These are phyloP conservation scores for Grosmannia clavigera DNA, from an alignment of 2,329 filamentous ascomycete genomes.

Conservation along the genomic window DNA sequence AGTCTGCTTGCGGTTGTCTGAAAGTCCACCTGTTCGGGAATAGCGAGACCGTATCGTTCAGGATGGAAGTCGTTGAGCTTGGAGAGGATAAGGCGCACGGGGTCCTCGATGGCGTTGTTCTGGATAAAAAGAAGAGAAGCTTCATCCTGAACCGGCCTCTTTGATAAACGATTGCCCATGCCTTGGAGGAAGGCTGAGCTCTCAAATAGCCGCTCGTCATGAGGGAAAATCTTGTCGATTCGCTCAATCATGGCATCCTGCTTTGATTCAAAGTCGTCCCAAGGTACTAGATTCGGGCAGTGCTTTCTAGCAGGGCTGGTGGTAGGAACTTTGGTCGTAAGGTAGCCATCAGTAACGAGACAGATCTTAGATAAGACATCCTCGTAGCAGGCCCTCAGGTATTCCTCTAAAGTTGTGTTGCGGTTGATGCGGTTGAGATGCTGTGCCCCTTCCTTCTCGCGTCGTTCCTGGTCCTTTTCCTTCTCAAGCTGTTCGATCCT, in stretches of 20 bases:
- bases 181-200: constrained; percentile 13
- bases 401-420: constrained; percentile 19
- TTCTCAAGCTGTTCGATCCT: too few species aligned
- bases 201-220: constrained; percentile 17
- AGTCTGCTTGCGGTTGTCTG: constrained; percentile 1
- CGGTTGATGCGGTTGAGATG: constrained; percentile 11
- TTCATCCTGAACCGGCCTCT: constrained; percentile 14
- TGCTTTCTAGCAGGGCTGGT: constrained; percentile 19
- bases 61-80: background rate
- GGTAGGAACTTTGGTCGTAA: constrained; percentile 17
- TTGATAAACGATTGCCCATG: constrained; percentile 13
- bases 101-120: constrained; percentile 11
- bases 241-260: constrained; percentile 10
- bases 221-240: constrained; percentile 14
- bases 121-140: constrained; percentile 10
- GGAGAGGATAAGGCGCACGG: constrained; percentile 4
- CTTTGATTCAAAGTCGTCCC: constrained; percentile 18
- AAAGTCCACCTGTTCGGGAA: constrained; percentile 18
- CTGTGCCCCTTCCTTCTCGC: constrained; percentile 6
- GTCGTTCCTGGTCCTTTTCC: background rate
- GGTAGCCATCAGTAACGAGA: constrained; percentile 15
- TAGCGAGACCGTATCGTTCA: constrained; percentile 8
- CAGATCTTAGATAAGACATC: constrained; percentile 15
- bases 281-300: constrained; percentile 19
- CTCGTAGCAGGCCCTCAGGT: constrained; percentile 10